Percentiles rank a stretch among this genome's conserved stretches.
Evolutionary conservation across 1,139 yeast species (phyloP).

Genomic region (Lodderomyces jiufengensis): DNA sequence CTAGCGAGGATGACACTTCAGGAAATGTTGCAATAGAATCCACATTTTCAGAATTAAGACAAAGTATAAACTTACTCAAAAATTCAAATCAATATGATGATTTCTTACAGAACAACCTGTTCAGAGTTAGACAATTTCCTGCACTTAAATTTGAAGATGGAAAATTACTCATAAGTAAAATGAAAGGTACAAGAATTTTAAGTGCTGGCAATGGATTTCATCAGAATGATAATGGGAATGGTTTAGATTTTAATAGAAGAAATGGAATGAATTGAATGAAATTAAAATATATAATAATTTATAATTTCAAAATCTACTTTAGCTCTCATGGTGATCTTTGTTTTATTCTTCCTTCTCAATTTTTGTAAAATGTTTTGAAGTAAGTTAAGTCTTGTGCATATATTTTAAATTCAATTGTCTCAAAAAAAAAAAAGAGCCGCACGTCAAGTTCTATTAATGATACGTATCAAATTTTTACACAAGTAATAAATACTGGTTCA

Average conservation of each 20-base stretch:
- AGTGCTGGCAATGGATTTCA: neutral
- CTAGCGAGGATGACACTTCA: conserved; percentile 21
- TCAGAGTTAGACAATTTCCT: conserved; percentile 42
- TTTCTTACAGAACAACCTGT: conserved; percentile 34
- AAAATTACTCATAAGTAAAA: conserved; percentile 32
- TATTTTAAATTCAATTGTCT: no score
- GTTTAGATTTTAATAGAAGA: conserved; percentile 26
- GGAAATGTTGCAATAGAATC: conserved; percentile 41
- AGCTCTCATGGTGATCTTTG: no score
- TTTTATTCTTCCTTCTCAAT: no score
- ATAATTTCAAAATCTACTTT: no score
- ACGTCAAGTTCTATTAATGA: no score
- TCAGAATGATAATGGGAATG: conserved; percentile 8
- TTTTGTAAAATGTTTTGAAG: no score
- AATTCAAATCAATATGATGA: conserved; percentile 37
- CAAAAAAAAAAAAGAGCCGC: no score
- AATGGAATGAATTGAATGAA: no score
- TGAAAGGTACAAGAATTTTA: conserved; percentile 19
- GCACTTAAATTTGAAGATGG: conserved; percentile 44
- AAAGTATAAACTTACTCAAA: conserved; percentile 40
- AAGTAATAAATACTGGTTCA: no score
- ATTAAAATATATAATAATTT: no score
- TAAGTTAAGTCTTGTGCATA: no score
- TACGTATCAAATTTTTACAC: no score
- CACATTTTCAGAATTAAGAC: conserved; percentile 45